These are phyloP conservation scores for Flagelloscypha sp. DNA, from an alignment of 768 basidiomycete genomes.

Conservation along the genomic window DNA sequence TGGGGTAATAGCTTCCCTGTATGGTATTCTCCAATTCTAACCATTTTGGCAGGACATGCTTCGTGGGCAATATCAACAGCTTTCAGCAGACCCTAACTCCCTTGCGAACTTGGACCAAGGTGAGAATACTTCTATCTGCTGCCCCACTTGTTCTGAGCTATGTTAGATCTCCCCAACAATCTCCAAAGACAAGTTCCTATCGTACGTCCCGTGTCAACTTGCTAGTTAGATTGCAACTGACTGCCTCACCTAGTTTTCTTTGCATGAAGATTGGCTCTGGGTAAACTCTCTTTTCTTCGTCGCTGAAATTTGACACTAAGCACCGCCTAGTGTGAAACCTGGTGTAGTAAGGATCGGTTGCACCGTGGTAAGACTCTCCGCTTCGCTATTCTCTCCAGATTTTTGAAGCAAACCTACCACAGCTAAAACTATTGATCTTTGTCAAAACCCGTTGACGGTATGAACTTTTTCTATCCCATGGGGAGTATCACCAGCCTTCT, in stretches of 20 bases:
- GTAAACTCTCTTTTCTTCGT: slow-evolving; percentile 32
- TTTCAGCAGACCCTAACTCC: slow-evolving; percentile 92
- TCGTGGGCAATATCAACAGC: slow-evolving; percentile 83
- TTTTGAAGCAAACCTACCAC: too few relatives aligned
- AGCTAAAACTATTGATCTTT: slow-evolving; percentile 90
- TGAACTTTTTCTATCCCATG: too few relatives aligned
- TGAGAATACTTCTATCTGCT: slow-evolving; percentile 16
- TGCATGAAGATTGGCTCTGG: slow-evolving; percentile 96
- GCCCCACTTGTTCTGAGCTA: neutral
- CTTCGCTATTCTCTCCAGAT: too few relatives aligned
- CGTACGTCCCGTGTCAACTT: slow-evolving; percentile 36
- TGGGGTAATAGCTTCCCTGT: slow-evolving; percentile 29
- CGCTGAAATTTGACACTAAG: slow-evolving; percentile 5
- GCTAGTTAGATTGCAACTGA: neutral
- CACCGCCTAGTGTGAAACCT: slow-evolving; percentile 78
- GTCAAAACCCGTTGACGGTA: slow-evolving; percentile 93
- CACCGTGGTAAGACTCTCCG: slow-evolving; percentile 59
- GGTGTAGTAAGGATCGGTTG: slow-evolving; percentile 90
- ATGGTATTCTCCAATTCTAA: slow-evolving; percentile 3
- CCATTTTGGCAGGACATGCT: slow-evolving; percentile 58
- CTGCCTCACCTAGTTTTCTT: slow-evolving; percentile 51
- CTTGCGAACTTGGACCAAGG: slow-evolving; percentile 94
- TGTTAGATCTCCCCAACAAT: slow-evolving; percentile 87
- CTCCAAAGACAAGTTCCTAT: slow-evolving; percentile 90
- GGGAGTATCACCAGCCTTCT: too few relatives aligned